These are phyloP conservation scores for Neonectria sp. DNA, from an alignment of 2,329 filamentous ascomycete species.

Conservation along the genomic window DNA sequence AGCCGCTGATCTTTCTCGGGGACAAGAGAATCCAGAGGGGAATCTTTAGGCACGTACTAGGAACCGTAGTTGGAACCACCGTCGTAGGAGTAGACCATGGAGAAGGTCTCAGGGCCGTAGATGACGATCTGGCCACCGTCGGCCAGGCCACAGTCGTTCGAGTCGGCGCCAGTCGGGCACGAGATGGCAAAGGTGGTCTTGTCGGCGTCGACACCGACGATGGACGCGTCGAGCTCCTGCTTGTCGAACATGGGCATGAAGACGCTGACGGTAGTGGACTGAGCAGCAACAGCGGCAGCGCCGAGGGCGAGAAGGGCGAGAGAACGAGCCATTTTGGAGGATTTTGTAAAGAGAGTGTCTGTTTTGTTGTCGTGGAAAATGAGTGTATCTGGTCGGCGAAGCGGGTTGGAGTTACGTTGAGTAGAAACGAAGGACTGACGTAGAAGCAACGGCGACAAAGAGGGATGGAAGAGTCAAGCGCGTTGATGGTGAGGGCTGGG, in stretches of 20 bases:
- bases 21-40: no score
- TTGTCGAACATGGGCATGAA: conserved; percentile 46
- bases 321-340: conserved; percentile 43
- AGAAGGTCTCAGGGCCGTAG: conserved; percentile 49
- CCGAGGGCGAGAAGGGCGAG: conserved; percentile 45
- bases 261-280: conserved; percentile 49
- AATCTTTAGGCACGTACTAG: conserved; percentile 33
- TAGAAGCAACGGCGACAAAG: conserved; percentile 11
- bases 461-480: neutral
- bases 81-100: conserved; percentile 32
- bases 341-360: conserved; percentile 21
- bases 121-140: conserved; percentile 40
- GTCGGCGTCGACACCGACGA: conserved; percentile 45
- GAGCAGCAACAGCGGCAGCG: conserved; percentile 40
- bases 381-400: conserved; percentile 32
- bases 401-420: neutral
- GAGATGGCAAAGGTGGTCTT: conserved; percentile 51
- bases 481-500: neutral
- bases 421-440: conserved; percentile 23
- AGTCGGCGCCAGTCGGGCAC: conserved; percentile 41
- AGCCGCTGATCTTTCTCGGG: neutral
- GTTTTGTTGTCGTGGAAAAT: conserved; percentile 20
- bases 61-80: conserved; percentile 25
- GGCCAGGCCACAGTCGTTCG: conserved; percentile 46
- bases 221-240: conserved; percentile 47